Conservation (phyloP, 768 basidiomycete species). For the Crepidotus variabilis region DNA sequence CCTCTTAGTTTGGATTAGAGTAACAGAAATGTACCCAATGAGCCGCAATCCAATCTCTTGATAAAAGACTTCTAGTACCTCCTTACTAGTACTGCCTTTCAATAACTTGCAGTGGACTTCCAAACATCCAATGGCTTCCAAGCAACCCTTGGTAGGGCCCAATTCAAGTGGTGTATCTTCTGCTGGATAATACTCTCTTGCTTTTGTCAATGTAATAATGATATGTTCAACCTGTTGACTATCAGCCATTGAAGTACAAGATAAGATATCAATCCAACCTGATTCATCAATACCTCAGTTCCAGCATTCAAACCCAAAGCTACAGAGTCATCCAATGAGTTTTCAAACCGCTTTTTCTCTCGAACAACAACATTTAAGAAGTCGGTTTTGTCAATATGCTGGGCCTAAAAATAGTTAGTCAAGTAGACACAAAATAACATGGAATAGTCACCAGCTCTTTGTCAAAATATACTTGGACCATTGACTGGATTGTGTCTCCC, state of each 20-base stretch:
- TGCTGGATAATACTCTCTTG: slow-evolving; percentile 87
- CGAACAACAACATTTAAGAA: slow-evolving; percentile 90
- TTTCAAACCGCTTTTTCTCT: slow-evolving; percentile 97
- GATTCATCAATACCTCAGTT: slow-evolving; percentile 93
- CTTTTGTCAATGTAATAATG: slow-evolving; percentile 74
- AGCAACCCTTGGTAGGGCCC: slow-evolving; percentile 82
- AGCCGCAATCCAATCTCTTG: slow-evolving; percentile 94
- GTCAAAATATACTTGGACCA: slow-evolving; percentile 98
- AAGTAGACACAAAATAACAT: not conserved
- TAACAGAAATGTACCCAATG: slow-evolving; percentile 54
- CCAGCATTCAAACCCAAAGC: slow-evolving; percentile 93
- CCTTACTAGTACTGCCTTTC: slow-evolving; percentile 91
- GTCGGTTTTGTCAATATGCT: slow-evolving; percentile 89
- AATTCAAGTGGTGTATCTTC: slow-evolving; percentile 79
- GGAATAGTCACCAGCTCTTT: slow-evolving; percentile 73
- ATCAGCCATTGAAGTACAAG: not conserved
- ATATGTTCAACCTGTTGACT: slow-evolving; percentile 81
- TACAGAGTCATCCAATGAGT: slow-evolving; percentile 87
- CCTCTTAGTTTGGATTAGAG: slow-evolving; percentile 1
- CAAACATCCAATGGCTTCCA: slow-evolving; percentile 85
- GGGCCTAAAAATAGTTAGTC: slow-evolving; percentile 44
- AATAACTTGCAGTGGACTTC: slow-evolving; percentile 89
- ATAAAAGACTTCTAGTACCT: slow-evolving; percentile 96
- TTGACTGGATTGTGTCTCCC: slow-evolving; percentile 95
- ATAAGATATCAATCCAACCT: slow-evolving; percentile 43